Evolutionary conservation across 2,329 filamentous ascomycete species (phyloP), one percentile per base, ranked within the genome.

Genomic region (Paramyrothecium roridum): DNA sequence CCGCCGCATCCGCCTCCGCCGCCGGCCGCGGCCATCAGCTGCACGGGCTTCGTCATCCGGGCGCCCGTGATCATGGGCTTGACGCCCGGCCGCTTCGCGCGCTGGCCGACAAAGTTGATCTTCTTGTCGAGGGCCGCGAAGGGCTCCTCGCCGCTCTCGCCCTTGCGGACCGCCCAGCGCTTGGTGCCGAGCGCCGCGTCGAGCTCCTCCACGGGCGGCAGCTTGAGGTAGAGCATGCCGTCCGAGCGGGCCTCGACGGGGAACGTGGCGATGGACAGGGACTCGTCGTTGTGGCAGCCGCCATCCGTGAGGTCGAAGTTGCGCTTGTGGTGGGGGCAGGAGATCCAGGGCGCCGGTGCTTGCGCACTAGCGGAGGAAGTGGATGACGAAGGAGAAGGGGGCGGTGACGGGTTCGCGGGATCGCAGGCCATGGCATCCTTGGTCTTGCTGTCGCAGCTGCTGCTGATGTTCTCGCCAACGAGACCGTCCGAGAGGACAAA

Each of bases 401-500:
- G 37, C 13, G 37, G 37, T 17, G 37, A 43, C n/a, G 37, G 37
- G 37, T 43, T 43, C 7, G 37, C 37, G 4, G 37, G 37, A 13
- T 43, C 37, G 37, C 37, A 43, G 6, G 7, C 37, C 37, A 43
- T 43, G 37, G 70, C 63, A 49, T 74, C 70, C 49, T 75, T 54
- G 20, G 54, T 23, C 17, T 50, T 56, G 48, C 20, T 53, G 50
- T 60, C 57, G 57, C 73, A 65, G 52, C 61, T 40, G 59, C 58
- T 53, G 54, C 55, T 37, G 49, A 69, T 62, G 23, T 85, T 81
- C 60, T 91, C 87, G 45, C 93, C 92, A 49, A 96, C 82, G 10
- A 96, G 76, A 2, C 91, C 91, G 68, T 96, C 93, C 0, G 88
- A 89, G 23, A 96, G 83, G n/a, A 93, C 88, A 66, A 96, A 96